Evolutionary conservation across 768 basidiomycete genomes (phyloP).

Genomic region (Tulasnella sp.): DNA sequence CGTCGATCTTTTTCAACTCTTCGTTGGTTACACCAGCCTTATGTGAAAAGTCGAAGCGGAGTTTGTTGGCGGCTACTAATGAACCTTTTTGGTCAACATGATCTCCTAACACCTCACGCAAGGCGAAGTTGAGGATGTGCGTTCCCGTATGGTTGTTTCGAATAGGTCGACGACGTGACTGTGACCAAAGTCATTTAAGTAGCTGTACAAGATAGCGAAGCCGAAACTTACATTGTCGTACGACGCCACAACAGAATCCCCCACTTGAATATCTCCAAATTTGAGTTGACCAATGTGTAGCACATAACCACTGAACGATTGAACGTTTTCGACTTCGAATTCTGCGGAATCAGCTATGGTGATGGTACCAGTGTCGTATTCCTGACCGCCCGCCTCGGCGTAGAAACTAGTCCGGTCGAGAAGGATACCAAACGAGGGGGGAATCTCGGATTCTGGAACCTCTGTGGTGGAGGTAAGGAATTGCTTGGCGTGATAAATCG

Average conservation of each 20-base stretch:
- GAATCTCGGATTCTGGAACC: constrained; percentile 42
- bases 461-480: constrained; percentile 57
- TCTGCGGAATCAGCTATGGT: constrained; percentile 83
- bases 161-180: constrained; percentile 89
- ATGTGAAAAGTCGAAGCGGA: constrained; percentile 98
- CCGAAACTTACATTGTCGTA: constrained; percentile 72
- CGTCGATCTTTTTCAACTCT: constrained; percentile 75
- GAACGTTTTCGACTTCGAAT: constrained; percentile 88
- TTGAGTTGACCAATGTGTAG: constrained; percentile 83
- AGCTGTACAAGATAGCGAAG: background rate
- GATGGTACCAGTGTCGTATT: constrained; percentile 91
- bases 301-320: constrained; percentile 90
- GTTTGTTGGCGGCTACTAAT: constrained; percentile 85
- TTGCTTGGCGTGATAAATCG: constrained; percentile 69
- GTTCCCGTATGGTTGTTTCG: constrained; percentile 98
- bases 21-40: constrained; percentile 68
- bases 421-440: constrained; percentile 61
- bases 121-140: constrained; percentile 88
- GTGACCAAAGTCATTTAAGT: background rate
- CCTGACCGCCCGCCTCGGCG: constrained; percentile 94
- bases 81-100: constrained; percentile 98
- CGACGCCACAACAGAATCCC: constrained; percentile 71
- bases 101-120: constrained; percentile 90
- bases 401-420: constrained; percentile 94
- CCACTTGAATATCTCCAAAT: constrained; percentile 70